Percentiles rank a stretch among this genome's conserved stretches.
phyloP scores from a whole-genome alignment of 1,284 basidiomycete genomes.

The Laetiporus sulphureus region DNA sequence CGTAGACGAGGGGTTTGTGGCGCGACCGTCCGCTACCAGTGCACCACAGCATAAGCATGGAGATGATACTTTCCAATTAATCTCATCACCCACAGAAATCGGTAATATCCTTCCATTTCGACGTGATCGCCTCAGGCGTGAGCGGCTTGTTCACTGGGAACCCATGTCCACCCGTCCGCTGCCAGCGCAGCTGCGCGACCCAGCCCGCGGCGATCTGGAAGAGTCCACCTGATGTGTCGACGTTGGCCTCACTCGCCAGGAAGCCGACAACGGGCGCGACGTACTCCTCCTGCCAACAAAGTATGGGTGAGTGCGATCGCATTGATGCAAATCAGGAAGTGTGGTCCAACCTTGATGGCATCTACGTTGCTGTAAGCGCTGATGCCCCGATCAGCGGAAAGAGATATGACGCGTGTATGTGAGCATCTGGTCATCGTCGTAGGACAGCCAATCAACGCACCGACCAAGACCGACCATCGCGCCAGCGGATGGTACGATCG shows the following conservation, averaged over 20 bases:
- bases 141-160: slow-evolving; percentile 76
- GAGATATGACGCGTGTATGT: too few relatives aligned
- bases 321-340: not conserved
- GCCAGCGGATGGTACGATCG: slow-evolving; percentile 73
- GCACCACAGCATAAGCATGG: slow-evolving; percentile 1
- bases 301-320: not conserved
- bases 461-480: slow-evolving; percentile 15
- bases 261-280: slow-evolving; percentile 92
- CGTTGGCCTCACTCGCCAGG: slow-evolving; percentile 81
- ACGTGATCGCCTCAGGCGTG: slow-evolving; percentile 72
- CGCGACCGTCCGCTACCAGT: slow-evolving; percentile 71
- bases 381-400: slow-evolving; percentile 12
- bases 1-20: slow-evolving; percentile 70
- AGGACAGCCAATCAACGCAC: too few relatives aligned
- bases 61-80: not conserved
- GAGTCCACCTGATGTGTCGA: slow-evolving; percentile 68
- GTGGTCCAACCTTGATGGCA: slow-evolving; percentile 68
- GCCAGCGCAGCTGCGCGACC: slow-evolving; percentile 91
- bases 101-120: slow-evolving; percentile 79
- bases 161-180: slow-evolving; percentile 82
- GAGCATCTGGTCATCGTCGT: too few relatives aligned
- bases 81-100: slow-evolving; percentile 58
- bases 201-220: slow-evolving; percentile 94
- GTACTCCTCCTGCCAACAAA: slow-evolving; percentile 72
- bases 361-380: slow-evolving; percentile 93